These are phyloP conservation scores for Mytilinidion resinicola DNA, from an alignment of 495 filamentous ascomycete species.

Conservation along the genomic window DNA sequence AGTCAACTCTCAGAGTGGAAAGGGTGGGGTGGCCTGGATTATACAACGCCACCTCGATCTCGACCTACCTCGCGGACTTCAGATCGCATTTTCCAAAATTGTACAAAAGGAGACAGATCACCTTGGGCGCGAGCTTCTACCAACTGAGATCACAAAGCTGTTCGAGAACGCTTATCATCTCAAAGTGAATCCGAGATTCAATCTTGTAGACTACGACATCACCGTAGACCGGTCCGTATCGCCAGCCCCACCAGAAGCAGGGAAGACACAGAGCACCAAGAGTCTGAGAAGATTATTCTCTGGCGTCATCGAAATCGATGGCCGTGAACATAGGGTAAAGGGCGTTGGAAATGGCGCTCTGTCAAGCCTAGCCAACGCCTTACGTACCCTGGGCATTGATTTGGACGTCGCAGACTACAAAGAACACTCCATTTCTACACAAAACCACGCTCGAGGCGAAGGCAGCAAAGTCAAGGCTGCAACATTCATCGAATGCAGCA, in stretches of 20 bases:
- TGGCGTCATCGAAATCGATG: slow-evolving; percentile 83
- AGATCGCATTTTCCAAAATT: slow-evolving; percentile 82
- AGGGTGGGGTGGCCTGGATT: slow-evolving; percentile 93
- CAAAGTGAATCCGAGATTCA: slow-evolving; percentile 72
- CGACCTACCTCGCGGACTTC: slow-evolving; percentile 86
- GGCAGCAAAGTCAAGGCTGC: slow-evolving; percentile 81
- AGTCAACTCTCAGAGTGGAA: slow-evolving; percentile 93
- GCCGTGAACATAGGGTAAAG: slow-evolving; percentile 65
- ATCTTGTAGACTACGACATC: slow-evolving; percentile 87
- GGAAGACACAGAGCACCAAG: slow-evolving; percentile 64
- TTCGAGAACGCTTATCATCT: slow-evolving; percentile 86
- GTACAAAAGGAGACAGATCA: slow-evolving; percentile 73
- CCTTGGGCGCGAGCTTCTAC: slow-evolving; percentile 72
- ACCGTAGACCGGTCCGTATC: slow-evolving; percentile 74
- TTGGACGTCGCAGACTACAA: slow-evolving; percentile 93
- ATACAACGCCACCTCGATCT: slow-evolving; percentile 83
- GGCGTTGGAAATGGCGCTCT: slow-evolving; percentile 87
- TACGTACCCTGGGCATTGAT: slow-evolving; percentile 75
- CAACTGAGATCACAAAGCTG: slow-evolving; percentile 74
- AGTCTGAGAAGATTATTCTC: slow-evolving; percentile 77
- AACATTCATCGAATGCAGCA: slow-evolving; percentile 86
- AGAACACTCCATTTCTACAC: slow-evolving; percentile 41
- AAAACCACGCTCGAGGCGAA: slow-evolving; percentile 67
- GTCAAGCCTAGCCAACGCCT: slow-evolving; percentile 77
- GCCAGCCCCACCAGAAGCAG: slow-evolving; percentile 58